Conservation (phyloP, 139 green algal genomes). For the Chlorella vulgaris region DNA sequence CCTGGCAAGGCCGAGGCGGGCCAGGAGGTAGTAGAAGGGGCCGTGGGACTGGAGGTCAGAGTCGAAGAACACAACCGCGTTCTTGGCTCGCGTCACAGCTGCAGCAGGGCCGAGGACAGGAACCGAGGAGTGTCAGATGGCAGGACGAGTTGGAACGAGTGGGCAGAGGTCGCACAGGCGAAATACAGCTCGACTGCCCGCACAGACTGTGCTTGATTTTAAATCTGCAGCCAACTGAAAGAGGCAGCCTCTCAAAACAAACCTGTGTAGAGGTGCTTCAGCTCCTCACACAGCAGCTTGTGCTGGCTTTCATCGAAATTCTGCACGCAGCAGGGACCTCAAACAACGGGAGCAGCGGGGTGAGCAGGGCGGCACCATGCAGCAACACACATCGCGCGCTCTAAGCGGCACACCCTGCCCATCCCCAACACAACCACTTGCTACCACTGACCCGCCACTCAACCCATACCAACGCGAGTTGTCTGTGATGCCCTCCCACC, state of each 20-base stretch:
- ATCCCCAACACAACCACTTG: background rate
- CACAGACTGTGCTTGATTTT: no score
- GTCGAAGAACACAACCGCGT: slow-evolving; percentile 73
- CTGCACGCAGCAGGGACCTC: background rate
- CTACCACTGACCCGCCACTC: background rate
- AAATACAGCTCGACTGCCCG: no score
- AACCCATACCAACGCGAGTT: background rate
- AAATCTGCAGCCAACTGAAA: no score
- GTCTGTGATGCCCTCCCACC: no score
- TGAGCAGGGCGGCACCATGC: no score
- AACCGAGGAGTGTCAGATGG: background rate
- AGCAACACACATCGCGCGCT: no score
- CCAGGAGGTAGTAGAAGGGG: slow-evolving; percentile 51
- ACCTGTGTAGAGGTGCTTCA: slow-evolving; percentile 85
- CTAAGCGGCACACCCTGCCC: background rate
- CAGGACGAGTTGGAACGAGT: no score
- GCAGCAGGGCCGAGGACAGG: no score
- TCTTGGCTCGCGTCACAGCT: slow-evolving; percentile 23
- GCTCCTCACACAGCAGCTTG: slow-evolving; percentile 74
- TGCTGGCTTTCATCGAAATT: slow-evolving; percentile 42
- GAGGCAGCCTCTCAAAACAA: background rate
- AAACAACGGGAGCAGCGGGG: background rate
- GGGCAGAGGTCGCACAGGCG: no score
- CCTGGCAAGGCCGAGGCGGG: slow-evolving; percentile 38
- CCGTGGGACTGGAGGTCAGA: slow-evolving; percentile 37